Conservation (phyloP, 176 grass and related monocot genomes). For the Oryza longistaminata region DNA sequence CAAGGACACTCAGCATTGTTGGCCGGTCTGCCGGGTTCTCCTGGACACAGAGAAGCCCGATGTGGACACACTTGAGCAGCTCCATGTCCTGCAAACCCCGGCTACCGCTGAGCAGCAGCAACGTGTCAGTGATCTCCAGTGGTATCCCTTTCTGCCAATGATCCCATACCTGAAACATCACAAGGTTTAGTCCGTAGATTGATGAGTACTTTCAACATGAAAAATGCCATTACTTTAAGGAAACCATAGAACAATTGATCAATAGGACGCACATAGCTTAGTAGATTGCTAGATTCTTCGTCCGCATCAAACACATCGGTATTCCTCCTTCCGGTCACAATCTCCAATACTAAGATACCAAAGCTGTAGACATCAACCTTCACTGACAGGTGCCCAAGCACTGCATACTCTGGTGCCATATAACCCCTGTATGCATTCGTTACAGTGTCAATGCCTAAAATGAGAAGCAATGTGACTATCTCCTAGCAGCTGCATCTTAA, state of each 20-base stretch:
- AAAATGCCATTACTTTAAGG: no score
- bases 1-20: not conserved
- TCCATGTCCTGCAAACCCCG: not conserved
- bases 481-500: no score
- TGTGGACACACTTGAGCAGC: conserved; percentile 38
- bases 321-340: conserved; percentile 27
- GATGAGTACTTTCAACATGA: no score
- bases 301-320: not conserved
- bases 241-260: no score
- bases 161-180: conserved; percentile 32
- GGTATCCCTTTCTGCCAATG: conserved; percentile 12
- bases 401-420: conserved; percentile 42
- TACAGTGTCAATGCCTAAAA: no score
- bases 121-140: conserved; percentile 12
- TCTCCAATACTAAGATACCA: conserved; percentile 36
- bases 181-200: not conserved
- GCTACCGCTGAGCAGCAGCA: not conserved
- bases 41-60: conserved; percentile 39
- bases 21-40: conserved; percentile 6
- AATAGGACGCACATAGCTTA: conserved; percentile 9
- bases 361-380: conserved; percentile 46
- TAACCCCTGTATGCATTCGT: conserved; percentile 5
- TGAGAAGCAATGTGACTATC: no score
- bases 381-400: conserved; percentile 27
- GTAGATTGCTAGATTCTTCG: not conserved